Evolutionary conservation across 2,329 filamentous ascomycete genomes (phyloP), one percentile per base, ranked within the genome.

Genomic region (Claviceps sp.): DNA sequence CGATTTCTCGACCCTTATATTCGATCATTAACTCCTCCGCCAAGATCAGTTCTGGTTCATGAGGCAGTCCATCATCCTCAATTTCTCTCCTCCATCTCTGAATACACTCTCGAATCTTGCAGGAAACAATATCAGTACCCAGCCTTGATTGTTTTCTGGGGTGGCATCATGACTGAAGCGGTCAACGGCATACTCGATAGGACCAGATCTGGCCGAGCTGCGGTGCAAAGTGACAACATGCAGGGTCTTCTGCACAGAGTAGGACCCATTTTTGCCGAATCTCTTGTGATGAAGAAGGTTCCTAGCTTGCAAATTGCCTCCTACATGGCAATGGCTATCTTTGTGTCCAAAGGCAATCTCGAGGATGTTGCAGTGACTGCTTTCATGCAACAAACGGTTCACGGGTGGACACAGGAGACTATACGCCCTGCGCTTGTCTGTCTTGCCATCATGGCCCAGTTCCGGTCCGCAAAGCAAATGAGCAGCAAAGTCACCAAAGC

Each of bases 1-100:
- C 84, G 83, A 58, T 95, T 95, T 65, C 76, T 98, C 53, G 78
- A 83, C 55, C 91, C 91, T 4, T 97, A 97, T 68, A 81, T 91
- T 57, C 81, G 83, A 55, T 85, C 87, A 13, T 74, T 87, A 49
- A 83, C 85, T 44, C 79, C 79, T 39, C 88, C 87, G 8, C 88
- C 91, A 5, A 81, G 90, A 59, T 82, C 88, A 59, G 80, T 88
- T 6, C 76, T 98, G 49, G 85, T 96, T 14, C 85, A 93, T 63
- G 85, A 89, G 56, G 87, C 89, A 42, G 84, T 84, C 37, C 86
- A 87, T 60, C 89, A 89, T 56, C 77, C 82, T 40, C 75, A 78
- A 2, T 88, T 98, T 59, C 81, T 95, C 56, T 74, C 83, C 1
- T 73, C 81, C 10, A 74, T 97, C 51, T 95, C 93, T 59, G 74